Evolutionary conservation across 495 filamentous ascomycete genomes (phyloP).

Genomic region (Aspergillus coremiiformis): DNA sequence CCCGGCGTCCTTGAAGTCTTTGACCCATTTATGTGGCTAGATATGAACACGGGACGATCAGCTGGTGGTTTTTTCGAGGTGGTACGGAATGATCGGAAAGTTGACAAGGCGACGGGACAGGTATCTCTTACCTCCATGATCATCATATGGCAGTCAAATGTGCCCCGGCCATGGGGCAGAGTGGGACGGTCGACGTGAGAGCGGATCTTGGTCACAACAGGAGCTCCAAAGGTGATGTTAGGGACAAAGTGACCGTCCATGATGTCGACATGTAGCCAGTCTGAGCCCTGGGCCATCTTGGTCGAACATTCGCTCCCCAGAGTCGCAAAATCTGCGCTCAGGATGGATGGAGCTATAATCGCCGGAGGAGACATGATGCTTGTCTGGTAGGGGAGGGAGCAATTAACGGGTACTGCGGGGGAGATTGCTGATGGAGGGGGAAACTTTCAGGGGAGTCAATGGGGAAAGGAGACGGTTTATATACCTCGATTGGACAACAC

Average conservation of each 20-base stretch:
- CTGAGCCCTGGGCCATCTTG: slow-evolving; percentile 74
- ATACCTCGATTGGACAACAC: not conserved
- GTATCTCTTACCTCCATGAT: slow-evolving; percentile 69
- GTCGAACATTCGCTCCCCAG: slow-evolving; percentile 76
- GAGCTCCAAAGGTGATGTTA: slow-evolving; percentile 93
- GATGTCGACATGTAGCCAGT: slow-evolving; percentile 76
- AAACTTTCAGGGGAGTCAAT: not conserved
- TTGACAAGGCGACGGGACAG: not conserved
- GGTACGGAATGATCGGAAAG: not conserved
- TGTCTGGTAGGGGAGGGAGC: slow-evolving; percentile 1
- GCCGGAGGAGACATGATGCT: slow-evolving; percentile 71
- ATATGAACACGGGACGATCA: slow-evolving; percentile 1
- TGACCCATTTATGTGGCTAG: slow-evolving; percentile 96
- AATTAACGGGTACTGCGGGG: slow-evolving; percentile 1
- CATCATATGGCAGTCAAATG: slow-evolving; percentile 99
- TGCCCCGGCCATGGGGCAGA: slow-evolving; percentile 61
- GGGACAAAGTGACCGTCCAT: slow-evolving; percentile 99
- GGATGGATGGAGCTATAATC: slow-evolving; percentile 94
- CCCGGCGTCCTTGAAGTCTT: slow-evolving; percentile 84
- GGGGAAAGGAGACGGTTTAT: not conserved
- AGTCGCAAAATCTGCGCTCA: slow-evolving; percentile 88
- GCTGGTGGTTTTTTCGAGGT: not conserved
- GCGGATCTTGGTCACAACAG: slow-evolving; percentile 89
- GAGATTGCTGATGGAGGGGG: not conserved
- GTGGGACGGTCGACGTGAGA: slow-evolving; percentile 63